Base-by-base conservation (phyloP, 2,329 filamentous ascomycete genomes). In the Boeremia exigua region DNA sequence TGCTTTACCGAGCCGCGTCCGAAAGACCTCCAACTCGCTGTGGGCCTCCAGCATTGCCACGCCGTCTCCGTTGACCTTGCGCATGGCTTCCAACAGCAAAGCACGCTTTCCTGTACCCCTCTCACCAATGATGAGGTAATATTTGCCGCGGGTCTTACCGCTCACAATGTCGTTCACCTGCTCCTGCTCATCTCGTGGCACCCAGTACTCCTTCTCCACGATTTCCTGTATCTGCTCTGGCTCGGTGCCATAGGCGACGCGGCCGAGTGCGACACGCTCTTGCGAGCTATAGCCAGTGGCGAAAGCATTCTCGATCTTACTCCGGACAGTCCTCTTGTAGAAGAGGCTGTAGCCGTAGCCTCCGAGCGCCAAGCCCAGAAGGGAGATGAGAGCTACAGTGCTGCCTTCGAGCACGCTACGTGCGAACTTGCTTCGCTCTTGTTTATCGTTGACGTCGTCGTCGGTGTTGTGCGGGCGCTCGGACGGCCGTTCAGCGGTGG, bases 41-140 rank as follows among this genome's bases (percentile, higher is more conserved):
- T 98, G 95, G 1, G 94, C 93, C 77, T 99, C 95, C 63, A 98
- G 90, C 91, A 98, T 96, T 61, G 92, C 89, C 42, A 94, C 88
- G 12, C 91, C 91, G 54, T 94, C 89, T 2, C 92, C 94, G 61
- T 96, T 86, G 53, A 93, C 88, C 74, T 94, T 94, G 44, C 89
- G 86, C 93, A 99, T 98, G 1, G 91, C 91, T 72, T 97, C 92
- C 6, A 98, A 80, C 65, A 98, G 80, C 91, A 98, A 96, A 60
- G 91, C 95, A 52, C 91, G 93, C 79, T 99, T 99, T 9, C 95
- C 95, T 0, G 91, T 96, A 3, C 95, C 95, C 78, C 98, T 96
- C 72, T 98, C 94, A 23, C 94, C 95, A 47, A 98, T 88, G 4
- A 99, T 81, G 2, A 99, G 83, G 73, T 95, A 90, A 71, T 99